Base-by-base conservation (phyloP, 441 rosid genomes). In the Gossypium aridum region DNA sequence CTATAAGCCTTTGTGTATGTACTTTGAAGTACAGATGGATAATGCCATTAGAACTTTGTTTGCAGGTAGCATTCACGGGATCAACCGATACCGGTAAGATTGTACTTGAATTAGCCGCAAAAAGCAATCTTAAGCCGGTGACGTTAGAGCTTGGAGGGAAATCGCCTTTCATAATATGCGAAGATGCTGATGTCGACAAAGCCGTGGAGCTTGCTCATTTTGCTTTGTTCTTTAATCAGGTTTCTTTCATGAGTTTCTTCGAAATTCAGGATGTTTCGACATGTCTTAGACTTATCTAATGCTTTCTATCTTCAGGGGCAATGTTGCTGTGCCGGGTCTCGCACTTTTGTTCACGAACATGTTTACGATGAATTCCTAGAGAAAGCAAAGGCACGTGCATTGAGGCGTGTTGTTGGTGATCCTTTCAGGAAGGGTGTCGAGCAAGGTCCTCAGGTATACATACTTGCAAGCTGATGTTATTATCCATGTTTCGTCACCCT, bases 261-360 rank as follows among this genome's bases (percentile, higher is more conserved):
- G 4, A 69, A 16, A 26, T 26, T 22, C 8, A n/a, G 64, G 19
- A 22, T 37, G 67, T 13, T 16, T 26, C 61, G 72, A 69, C 43
- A 13, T 31, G 6, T 39, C n/a, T 17, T 2, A 4, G 31, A 13
- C 45, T 69, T 55, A 37, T 54, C n/a, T 28, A 51, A n/a, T 54
- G 62, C 25, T 72, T 4, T 67, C 60, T 76, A 10, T 61, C 61
- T 81, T 34, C 82, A 91, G 93, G 96, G 96, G 13, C 96, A 91
- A 63, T 88, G 93, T 61, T 91, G 96, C 77, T 89, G 91, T 28
- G 93, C 93, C 57, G 93, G 96, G 31, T 91, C 93, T 62, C 91
- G 92, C 0, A 89, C 90, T 7, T 91, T 43, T 64, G 93, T 91
- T 49, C 93, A 91, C 16, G 96, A 91, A 75, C 86, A 80, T 28